phyloP scores from a whole-genome alignment of 768 basidiomycete species.

The Trametes cingulata region DNA sequence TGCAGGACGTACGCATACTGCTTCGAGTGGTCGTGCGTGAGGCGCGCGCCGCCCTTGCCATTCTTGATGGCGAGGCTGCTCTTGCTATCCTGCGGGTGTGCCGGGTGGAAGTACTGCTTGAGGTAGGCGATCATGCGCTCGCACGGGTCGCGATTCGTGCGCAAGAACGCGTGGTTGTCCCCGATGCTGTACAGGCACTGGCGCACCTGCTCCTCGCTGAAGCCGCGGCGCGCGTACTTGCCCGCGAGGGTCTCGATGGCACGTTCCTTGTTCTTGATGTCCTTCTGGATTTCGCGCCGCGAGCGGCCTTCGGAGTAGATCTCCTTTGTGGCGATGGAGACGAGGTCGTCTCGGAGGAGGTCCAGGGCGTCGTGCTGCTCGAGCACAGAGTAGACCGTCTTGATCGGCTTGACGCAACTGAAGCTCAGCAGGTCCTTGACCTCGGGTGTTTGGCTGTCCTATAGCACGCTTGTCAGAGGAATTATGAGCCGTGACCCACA shows the following conservation, averaged over 20 bases:
- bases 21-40: constrained; percentile 82
- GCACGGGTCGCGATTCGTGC: constrained; percentile 86
- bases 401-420: constrained; percentile 76
- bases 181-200: constrained; percentile 88
- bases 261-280: constrained; percentile 82
- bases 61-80: constrained; percentile 76
- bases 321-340: constrained; percentile 78
- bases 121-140: constrained; percentile 80
- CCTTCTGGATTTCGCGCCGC: constrained; percentile 78
- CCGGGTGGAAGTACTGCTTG: constrained; percentile 76
- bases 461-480: constrained; percentile 13
- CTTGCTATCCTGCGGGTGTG: constrained; percentile 62
- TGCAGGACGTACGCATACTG: constrained; percentile 87
- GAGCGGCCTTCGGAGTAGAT: constrained; percentile 71
- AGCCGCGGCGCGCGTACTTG: constrained; percentile 58
- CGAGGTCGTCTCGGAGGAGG: constrained; percentile 73
- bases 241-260: constrained; percentile 76
- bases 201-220: constrained; percentile 65
- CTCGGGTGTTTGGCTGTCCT: constrained; percentile 86
- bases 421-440: constrained; percentile 80
- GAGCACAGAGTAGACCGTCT: constrained; percentile 68
- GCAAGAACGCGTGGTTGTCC: constrained; percentile 87
- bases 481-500: no score
- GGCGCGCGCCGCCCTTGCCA: constrained; percentile 75
- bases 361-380: constrained; percentile 64